A percentile compares a stretch with the other conserved stretches of the same genome.
Conservation (phyloP, 768 basidiomycete genomes). For the Pleurotus giganteus region DNA sequence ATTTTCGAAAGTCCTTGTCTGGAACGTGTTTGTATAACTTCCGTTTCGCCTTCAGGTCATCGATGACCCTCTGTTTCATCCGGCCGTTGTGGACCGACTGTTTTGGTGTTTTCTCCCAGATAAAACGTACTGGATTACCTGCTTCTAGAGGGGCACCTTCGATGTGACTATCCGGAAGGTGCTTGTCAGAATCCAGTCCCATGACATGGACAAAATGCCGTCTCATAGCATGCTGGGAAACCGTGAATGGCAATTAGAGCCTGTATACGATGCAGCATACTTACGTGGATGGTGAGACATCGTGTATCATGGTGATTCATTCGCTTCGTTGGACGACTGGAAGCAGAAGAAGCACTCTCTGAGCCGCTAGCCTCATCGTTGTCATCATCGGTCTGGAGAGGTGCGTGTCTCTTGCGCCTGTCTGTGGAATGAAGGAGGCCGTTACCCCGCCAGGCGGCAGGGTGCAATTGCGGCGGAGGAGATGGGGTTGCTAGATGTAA, state of each 20-base stretch:
- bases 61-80: constrained; percentile 65
- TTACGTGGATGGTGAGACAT: constrained; percentile 67
- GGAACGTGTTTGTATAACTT: constrained; percentile 60
- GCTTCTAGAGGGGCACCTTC: constrained; percentile 48
- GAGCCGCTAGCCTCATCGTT: constrained; percentile 33
- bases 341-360: constrained; percentile 30
- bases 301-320: constrained; percentile 61
- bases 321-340: constrained; percentile 38
- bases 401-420: constrained; percentile 26
- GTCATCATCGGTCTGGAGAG: constrained; percentile 34
- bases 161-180: constrained; percentile 58
- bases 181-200: constrained; percentile 51
- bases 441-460: constrained; percentile 10
- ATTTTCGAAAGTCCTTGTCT: constrained; percentile 64
- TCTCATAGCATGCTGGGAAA: constrained; percentile 65
- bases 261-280: constrained; percentile 13
- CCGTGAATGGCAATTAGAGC: not conserved
- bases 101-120: constrained; percentile 77
- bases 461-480: constrained; percentile 25
- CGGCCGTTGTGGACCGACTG: constrained; percentile 72
- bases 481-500: constrained; percentile 25
- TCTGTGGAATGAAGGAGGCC: constrained; percentile 8
- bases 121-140: constrained; percentile 65
- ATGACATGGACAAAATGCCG: constrained; percentile 61
- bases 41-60: constrained; percentile 57